These are phyloP conservation scores for Incumbomyces delicatus DNA, from an alignment of 2,329 filamentous ascomycete species.

Conservation along the genomic window DNA sequence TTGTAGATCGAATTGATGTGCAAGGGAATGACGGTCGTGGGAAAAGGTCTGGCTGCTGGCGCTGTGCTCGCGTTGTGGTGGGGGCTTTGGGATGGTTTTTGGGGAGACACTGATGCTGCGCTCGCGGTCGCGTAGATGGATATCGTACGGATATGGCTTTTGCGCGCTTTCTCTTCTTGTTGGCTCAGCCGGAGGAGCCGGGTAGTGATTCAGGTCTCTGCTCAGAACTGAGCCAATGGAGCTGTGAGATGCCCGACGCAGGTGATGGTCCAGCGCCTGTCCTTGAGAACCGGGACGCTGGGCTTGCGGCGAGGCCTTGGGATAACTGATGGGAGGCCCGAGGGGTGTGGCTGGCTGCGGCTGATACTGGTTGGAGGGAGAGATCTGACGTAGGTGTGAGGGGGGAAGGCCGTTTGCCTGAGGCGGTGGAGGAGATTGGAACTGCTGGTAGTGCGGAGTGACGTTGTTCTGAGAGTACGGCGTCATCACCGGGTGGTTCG, in stretches of 20 bases:
- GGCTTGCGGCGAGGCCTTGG: slow-evolving; percentile 15
- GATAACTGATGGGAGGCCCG: slow-evolving; percentile 17
- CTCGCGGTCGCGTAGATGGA: slow-evolving; percentile 16
- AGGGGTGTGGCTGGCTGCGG: slow-evolving; percentile 19
- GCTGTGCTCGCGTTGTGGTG: slow-evolving; percentile 14
- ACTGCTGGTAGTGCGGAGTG: slow-evolving; percentile 12
- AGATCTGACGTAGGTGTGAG: slow-evolving; percentile 13
- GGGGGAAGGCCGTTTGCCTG: slow-evolving; percentile 6
- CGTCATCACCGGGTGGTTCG: slow-evolving; percentile 10
- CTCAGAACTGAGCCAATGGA: slow-evolving; percentile 18
- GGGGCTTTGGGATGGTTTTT: slow-evolving; percentile 20
- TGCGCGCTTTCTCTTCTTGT: slow-evolving; percentile 15
- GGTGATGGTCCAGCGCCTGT: slow-evolving; percentile 12
- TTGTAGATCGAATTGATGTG: slow-evolving; percentile 6
- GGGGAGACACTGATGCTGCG: slow-evolving; percentile 21
- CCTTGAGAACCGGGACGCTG: slow-evolving; percentile 19
- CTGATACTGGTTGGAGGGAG: slow-evolving; percentile 16
- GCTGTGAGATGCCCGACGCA: slow-evolving; percentile 14
- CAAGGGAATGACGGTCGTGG: neutral
- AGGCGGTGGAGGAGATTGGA: slow-evolving; percentile 4
- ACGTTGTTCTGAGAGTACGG: slow-evolving; percentile 11
- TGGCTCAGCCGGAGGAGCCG: slow-evolving; percentile 7
- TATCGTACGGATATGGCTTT: slow-evolving; percentile 17
- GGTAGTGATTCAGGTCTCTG: slow-evolving; percentile 13
- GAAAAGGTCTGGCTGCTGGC: slow-evolving; percentile 8